Base-by-base conservation (phyloP, 1,139 yeast species). In the Zygosaccharomyces pseudobailii region DNA sequence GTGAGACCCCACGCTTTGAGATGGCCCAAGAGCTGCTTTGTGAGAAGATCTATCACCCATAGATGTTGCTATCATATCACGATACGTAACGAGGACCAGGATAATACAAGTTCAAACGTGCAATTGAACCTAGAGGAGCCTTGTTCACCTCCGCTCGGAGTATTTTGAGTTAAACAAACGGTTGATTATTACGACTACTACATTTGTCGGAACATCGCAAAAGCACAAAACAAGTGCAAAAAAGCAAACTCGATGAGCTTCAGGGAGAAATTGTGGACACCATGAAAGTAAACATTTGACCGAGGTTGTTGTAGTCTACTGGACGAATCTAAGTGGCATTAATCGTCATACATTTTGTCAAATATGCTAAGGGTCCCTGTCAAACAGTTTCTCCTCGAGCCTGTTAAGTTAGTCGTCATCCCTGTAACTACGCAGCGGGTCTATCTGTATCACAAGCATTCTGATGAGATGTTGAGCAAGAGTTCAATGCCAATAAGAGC, bases 361-460 rank as follows among this genome's bases (percentile, higher is more conserved):
- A 28, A 10, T 3, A 13, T 38, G 23, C 32, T 38, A 27, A 25
- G 13, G 34, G 51, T 40, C 25, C 25, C 48, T 6, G 13, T 40
- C 21, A 40, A 48, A 17, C 45, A 61, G 44, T 55, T 62, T 44
- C 28, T 61, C 20, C 48, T 46, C 13, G 63, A 65, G 45, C 67
- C 79, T 6, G 72, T 78, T 34, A 79, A 75, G 54, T 68, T 82
- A 19, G 67, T 82, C 19, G 68, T 84, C 8, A 67, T 84, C 5
- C 92, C 92, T 4, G 69, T 84, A 20, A 82, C 87, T 4, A 71
- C 78, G 3, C 63, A 71, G 41, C 74, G 73, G 50, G 74, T 83
- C 4, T 84, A 73, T 59, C 65, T 84, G 10, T 78, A 80, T 58
- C 83, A 84, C 64, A 76, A 80, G 59, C 85, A 82, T 58, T 69